These are phyloP conservation scores for Brassica carinata DNA, from an alignment of 345 rosid species.

Conservation along the genomic window DNA sequence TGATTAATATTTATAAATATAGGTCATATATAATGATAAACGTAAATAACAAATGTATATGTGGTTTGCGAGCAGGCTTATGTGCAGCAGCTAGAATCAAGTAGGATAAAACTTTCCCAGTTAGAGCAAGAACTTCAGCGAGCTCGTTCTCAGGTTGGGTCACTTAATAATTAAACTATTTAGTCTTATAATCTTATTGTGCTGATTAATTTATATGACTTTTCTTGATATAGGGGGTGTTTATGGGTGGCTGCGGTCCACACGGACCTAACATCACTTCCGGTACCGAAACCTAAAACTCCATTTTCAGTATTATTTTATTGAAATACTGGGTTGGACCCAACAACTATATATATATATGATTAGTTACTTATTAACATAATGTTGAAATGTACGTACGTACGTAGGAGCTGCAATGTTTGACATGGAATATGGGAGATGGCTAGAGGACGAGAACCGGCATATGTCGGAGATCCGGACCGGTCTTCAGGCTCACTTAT, in stretches of 20 bases:
- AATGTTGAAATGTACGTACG: neutral
- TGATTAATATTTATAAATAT: neutral
- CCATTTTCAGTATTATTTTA: neutral
- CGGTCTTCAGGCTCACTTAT: constrained; percentile 72
- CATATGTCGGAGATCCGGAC: constrained; percentile 84
- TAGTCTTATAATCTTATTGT: neutral
- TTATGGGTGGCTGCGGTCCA: constrained; percentile 76
- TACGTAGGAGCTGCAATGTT: constrained; percentile 79
- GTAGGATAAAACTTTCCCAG: constrained; percentile 85
- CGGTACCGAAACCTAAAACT: constrained; percentile 51
- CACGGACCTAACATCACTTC: constrained; percentile 75
- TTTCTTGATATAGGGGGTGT: constrained; percentile 58
- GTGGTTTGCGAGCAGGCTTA: constrained; percentile 66
- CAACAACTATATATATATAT: neutral
- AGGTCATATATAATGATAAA: neutral
- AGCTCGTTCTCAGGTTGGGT: constrained; percentile 82
- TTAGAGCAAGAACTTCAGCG: constrained; percentile 96
- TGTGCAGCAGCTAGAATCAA: constrained; percentile 93
- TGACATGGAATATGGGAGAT: constrained; percentile 91
- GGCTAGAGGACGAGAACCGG: constrained; percentile 90
- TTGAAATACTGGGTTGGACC: neutral
- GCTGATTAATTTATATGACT: neutral
- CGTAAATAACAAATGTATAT: constrained; percentile 14
- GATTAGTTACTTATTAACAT: constrained; percentile 6
- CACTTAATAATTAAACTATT: neutral